phyloP scores from a whole-genome alignment of 345 rosid species.

The Mercurialis annua region DNA sequence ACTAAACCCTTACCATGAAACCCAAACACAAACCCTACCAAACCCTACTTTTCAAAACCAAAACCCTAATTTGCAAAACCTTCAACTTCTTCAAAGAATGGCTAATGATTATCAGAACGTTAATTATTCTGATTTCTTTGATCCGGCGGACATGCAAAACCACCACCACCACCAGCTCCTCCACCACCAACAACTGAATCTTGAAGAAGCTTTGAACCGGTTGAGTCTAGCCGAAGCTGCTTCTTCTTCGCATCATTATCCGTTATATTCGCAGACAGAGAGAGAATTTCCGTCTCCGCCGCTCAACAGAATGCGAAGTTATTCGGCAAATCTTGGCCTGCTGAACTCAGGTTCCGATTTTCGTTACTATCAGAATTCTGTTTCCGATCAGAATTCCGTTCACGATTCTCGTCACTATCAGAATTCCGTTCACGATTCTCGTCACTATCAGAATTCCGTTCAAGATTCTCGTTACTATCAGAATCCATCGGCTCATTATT shows the following conservation, averaged over 20 bases:
- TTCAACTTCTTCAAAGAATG: background rate
- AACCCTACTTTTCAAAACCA: background rate
- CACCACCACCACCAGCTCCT: background rate
- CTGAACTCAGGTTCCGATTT: background rate
- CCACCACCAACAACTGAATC: background rate
- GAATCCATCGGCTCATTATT: too few relatives aligned
- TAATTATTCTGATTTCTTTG: background rate
- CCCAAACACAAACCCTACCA: background rate
- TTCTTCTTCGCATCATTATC: background rate
- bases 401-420: too few relatives aligned
- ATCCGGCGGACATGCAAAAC: background rate
- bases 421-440: too few relatives aligned
- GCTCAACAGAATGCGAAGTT: background rate
- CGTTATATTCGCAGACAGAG: background rate
- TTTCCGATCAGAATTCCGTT: too few relatives aligned
- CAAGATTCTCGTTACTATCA: too few relatives aligned
- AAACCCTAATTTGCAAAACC: background rate
- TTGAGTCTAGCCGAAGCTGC: background rate
- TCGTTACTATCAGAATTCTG: conserved; percentile 4
- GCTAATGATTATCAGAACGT: background rate
- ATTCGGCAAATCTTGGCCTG: background rate
- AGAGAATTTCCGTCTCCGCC: background rate
- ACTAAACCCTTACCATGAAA: background rate
- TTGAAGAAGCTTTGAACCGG: background rate
- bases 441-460: too few relatives aligned